Evolutionary conservation across 2,329 filamentous ascomycete species (phyloP).

Genomic region (Colletotrichum liaoningense): DNA sequence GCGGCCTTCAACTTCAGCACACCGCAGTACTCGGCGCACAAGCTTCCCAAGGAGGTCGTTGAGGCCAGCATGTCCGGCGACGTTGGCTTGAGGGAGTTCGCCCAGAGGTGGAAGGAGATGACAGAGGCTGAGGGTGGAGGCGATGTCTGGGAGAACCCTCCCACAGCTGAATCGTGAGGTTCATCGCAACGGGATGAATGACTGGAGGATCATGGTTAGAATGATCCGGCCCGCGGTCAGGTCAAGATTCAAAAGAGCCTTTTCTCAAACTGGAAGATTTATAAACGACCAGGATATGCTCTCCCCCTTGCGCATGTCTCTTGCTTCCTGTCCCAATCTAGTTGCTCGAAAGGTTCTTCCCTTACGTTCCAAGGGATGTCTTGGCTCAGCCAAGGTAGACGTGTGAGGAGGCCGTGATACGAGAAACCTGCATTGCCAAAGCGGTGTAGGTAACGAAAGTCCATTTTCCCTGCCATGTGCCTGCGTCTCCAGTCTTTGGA

Average conservation of each 20-base stretch:
- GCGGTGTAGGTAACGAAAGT: not conserved
- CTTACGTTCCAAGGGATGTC: not conserved
- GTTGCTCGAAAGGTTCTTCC: not conserved
- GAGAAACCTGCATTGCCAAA: not conserved
- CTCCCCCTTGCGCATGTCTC: not conserved
- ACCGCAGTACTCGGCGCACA: conserved; percentile 93
- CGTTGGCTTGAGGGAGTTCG: conserved; percentile 84
- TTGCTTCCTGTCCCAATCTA: not conserved
- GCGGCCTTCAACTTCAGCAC: conserved; percentile 89
- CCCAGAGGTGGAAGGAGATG: conserved; percentile 77
- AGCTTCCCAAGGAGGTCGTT: conserved; percentile 93
- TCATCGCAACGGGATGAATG: not conserved
- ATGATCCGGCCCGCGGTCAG: not conserved
- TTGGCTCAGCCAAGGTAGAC: not conserved
- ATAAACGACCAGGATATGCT: not conserved
- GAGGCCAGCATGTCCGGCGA: conserved; percentile 75
- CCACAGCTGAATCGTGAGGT: not conserved
- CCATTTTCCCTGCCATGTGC: not conserved
- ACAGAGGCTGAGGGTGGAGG: conserved; percentile 52
- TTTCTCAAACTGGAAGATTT: not conserved
- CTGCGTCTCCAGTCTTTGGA: not conserved
- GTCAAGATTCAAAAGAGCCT: not conserved
- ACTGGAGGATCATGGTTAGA: not conserved
- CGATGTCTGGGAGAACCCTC: conserved; percentile 50
- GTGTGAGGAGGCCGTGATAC: not conserved